Base-by-base conservation (phyloP, 192 early-diverging fungal genomes). In the Pilobolus umbonatus region DNA sequence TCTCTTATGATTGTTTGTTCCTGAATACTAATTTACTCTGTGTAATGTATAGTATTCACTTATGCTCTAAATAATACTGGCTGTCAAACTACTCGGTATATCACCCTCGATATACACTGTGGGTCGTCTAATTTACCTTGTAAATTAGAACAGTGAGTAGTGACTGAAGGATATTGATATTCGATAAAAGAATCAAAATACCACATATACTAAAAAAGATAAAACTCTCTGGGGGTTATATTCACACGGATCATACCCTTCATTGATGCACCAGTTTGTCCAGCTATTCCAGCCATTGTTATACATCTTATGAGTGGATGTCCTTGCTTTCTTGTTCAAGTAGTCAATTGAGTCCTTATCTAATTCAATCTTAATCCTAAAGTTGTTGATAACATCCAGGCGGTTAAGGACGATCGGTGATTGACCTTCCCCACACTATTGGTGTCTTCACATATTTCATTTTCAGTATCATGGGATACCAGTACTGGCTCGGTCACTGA, bases 371-470 rank as follows among this genome's bases (percentile, higher is more conserved):
- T 17, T 25, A n/a, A 17, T 2, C 40, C 55, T 56, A 17, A 43
- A 19, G 38, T 56, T 29, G 39, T 43, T 44, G 55, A 56, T 56
- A 43, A 56, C 1, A 17, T 17, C 36, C 36, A 56, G 19, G 55
- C 40, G 55, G 25, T 56, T 28, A 56, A 42, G 11, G 9, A 14
- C 55, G 39, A 56, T 28, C 24, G 40, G 2, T 44, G 21, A 39
- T 56, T 56, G 9, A 56, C 2, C 12, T 54, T 22, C 52, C 52
- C n/a, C n/a, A 54, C 4, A 38, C 17, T 22, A 54, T 22, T 17
- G 52, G 52, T 24, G 1, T 2, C 2, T 19, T 5, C 12, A 54
- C 1, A 1, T 54, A 29, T 1, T 54, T 54, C 52, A 54, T 39
- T 26, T 29, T 36, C 2, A 40, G 55, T 2, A 56, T 29, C 25